Evolutionary conservation across 805 yeast species (phyloP), one percentile per base, ranked within the genome.

Genomic region (Wickerhamiella nectarea): DNA sequence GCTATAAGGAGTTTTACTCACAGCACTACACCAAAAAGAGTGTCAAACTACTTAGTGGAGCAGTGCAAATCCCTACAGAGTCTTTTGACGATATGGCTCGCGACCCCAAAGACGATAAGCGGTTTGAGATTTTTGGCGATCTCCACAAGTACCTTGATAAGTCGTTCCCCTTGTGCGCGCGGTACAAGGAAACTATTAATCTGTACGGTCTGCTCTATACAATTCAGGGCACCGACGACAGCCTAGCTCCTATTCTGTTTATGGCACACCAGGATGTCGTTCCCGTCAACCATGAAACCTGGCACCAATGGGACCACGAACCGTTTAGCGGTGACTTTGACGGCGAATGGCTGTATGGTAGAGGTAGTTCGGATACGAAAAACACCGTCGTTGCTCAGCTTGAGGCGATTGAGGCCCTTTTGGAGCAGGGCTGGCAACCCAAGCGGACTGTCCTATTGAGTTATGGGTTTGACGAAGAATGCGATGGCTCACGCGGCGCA

Each of bases 241-340:
- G 57, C 3, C 62, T 76, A 48, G 76, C 78, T 57, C 93, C 94
- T 12, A 50, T 77, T 24, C 56, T 83, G 58, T 65, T 81, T 37
- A 73, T 80, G 55, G 86, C 89, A 1, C 94, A 83, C 57, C 81
- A 75, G 59, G 94, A 83, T 54, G 84, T 78, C 4, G 94, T 83
- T 22, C 94, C 94, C 1, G 80, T 80, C 6, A 78, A 75, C 52
- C 57, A 62, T 10, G 71, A 49, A 26, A 74, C 84, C 0, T 56
- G 68, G 43, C 60, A 55, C 22, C 65, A 72, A 45, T 83, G 94
- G 94, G 62, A 63, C 1, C 65, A 74, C 54, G 77, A 78, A 7
- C 94, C 94, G 3, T 80, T 75, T 46, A 59, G 66, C 14, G 86
- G 79, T 12, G 65, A 70, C 51, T 82, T 64, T 55, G 94, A 84